Evolutionary conservation across 805 yeast species (phyloP).

Genomic region (Spathaspora arborariae): DNA sequence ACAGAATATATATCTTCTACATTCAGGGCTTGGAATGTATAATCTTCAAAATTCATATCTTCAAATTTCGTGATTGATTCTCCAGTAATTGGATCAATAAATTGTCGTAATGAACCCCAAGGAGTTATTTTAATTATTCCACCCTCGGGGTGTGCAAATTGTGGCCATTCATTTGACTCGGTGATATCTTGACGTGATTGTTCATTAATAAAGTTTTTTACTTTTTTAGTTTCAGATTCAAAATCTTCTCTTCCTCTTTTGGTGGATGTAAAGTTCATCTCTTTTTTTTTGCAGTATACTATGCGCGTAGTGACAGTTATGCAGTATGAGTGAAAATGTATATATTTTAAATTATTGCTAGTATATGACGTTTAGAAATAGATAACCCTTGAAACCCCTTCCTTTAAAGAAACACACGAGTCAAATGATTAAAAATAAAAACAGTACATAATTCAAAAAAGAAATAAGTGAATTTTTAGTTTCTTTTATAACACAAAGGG

Average conservation of each 20-base stretch:
- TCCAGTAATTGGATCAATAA: slow-evolving; percentile 39
- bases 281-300: neutral
- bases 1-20: slow-evolving; percentile 5
- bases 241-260: slow-evolving; percentile 14
- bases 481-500: neutral
- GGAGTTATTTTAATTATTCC: slow-evolving; percentile 61
- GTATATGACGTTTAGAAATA: too few relatives aligned
- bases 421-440: neutral
- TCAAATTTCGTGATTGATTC: slow-evolving; percentile 47
- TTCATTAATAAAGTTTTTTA: slow-evolving; percentile 14
- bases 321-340: neutral
- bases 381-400: too few relatives aligned
- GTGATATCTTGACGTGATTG: slow-evolving; percentile 12
- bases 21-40: slow-evolving; percentile 7
- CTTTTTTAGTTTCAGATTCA: slow-evolving; percentile 14
- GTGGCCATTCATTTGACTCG: slow-evolving; percentile 46
- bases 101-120: slow-evolving; percentile 55
- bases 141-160: slow-evolving; percentile 58
- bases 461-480: neutral
- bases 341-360: too few relatives aligned
- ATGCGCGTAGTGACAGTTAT: neutral
- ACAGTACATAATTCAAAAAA: neutral
- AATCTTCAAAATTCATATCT: slow-evolving; percentile 30
- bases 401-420: too few relatives aligned
- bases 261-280: slow-evolving; percentile 7